Evolutionary conservation across 2,329 filamentous ascomycete genomes (phyloP), one percentile per base, ranked within the genome.

Genomic region (Pseudogymnoascus sp.): DNA sequence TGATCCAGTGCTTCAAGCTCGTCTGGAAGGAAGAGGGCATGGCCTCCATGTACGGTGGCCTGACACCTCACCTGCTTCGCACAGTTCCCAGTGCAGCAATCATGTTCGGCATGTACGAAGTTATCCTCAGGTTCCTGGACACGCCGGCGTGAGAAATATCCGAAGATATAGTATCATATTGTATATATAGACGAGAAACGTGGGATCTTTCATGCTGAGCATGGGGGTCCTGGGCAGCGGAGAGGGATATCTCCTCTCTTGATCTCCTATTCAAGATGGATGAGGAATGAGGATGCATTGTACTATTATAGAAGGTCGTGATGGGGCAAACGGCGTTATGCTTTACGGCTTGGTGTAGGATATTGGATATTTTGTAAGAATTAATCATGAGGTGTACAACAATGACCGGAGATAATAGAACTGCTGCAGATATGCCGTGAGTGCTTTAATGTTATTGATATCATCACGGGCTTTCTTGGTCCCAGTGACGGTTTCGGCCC

Each of bases 11-110:
- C 77, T 96, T 97, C 79, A 85, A 85, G 72, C 81, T 91, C 15
- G 88, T 97, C 47, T 93, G 86, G 82, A 88, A 87, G 70, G 91
- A 97, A 70, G 93, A 97, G 73, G 91, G 92, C 57, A 80, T 96
- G 74, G 83, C 86, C 53, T 89, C 88, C 33, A 78, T 97, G 64
- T 97, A 97, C 71, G 92, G 93, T 61, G 92, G 92, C 15, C 79
- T 97, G 69, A 95, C 92, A 12, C 91, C 93, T 53, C 93, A 97
- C 72, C 84, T 97, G 69, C 83, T 97, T 75, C 83, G 92, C 64
- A 92, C 92, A 6, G 92, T 97, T 5, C 93, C 93, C 1, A 94
- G 89, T 67, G 91, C 93, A 6, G 91, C 90, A 67, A 96, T 97
- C 73, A 97, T 96, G 89, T 96, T 97, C 73, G 91, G 91, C 74